phyloP scores from a whole-genome alignment of 2,329 filamentous ascomycete species.

The Xylariomycetidae sp. region DNA sequence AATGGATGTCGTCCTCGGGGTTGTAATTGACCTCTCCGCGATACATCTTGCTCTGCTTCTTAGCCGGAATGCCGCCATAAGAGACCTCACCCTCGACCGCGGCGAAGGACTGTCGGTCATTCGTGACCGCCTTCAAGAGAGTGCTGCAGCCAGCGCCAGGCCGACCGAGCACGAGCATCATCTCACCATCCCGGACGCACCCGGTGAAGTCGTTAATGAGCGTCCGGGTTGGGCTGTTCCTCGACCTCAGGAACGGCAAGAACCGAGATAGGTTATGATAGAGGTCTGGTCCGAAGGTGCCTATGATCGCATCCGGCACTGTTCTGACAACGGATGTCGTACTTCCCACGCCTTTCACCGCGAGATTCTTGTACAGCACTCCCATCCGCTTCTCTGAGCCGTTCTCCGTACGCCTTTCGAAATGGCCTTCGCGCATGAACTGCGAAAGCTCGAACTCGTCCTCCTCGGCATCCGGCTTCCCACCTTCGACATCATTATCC shows the following conservation, averaged over 20 bases:
- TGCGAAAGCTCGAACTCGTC: conserved; percentile 64
- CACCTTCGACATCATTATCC: conserved; percentile 28
- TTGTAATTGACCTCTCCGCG: conserved; percentile 77
- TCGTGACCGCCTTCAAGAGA: conserved; percentile 71
- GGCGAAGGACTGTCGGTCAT: conserved; percentile 62
- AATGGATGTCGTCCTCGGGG: conserved; percentile 71
- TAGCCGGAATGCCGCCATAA: conserved; percentile 67
- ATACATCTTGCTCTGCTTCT: conserved; percentile 63
- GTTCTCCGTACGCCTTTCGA: conserved; percentile 63
- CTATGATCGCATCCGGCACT: conserved; percentile 67
- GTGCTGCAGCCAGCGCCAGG: conserved; percentile 74
- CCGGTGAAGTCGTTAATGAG: conserved; percentile 65
- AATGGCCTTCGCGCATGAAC: conserved; percentile 70
- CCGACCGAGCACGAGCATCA: conserved; percentile 64
- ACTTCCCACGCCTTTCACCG: conserved; percentile 65
- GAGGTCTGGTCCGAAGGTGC: conserved; percentile 76
- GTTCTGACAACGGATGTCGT: conserved; percentile 67
- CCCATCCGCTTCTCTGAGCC: conserved; percentile 74
- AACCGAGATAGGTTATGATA: conserved; percentile 54
- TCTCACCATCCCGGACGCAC: conserved; percentile 62
- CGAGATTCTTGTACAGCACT: conserved; percentile 71
- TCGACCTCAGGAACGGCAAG: conserved; percentile 28
- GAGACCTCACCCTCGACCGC: conserved; percentile 64
- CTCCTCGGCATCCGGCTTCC: conserved; percentile 39
- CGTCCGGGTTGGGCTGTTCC: conserved; percentile 24